Conservation (phyloP, 208 protist species). For the Leptomonas seymouri region DNA sequence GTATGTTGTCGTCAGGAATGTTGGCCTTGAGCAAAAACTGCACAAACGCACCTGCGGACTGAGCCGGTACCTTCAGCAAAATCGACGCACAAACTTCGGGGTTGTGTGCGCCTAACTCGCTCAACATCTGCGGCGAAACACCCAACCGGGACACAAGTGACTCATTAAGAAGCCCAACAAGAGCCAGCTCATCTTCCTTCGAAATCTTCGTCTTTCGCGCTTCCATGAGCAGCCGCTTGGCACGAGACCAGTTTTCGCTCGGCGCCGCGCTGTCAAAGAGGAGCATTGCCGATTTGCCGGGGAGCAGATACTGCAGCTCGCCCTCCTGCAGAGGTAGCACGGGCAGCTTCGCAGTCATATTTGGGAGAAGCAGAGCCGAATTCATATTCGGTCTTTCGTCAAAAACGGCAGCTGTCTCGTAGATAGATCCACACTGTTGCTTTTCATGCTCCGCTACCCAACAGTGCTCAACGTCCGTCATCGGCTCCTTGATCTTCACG, state of each 20-base stretch:
- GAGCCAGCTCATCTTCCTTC: slow-evolving; percentile 42
- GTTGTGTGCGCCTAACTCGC: slow-evolving; percentile 52
- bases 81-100: slow-evolving; percentile 57
- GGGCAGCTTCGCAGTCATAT: slow-evolving; percentile 47
- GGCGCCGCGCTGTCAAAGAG: slow-evolving; percentile 44
- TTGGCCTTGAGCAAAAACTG: slow-evolving; percentile 54
- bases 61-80: slow-evolving; percentile 45
- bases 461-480: slow-evolving; percentile 61
- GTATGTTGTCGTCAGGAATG: slow-evolving; percentile 42
- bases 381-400: slow-evolving; percentile 30
- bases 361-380: slow-evolving; percentile 39
- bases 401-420: slow-evolving; percentile 47
- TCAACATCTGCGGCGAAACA: slow-evolving; percentile 41
- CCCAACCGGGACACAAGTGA: slow-evolving; percentile 45
- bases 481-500: slow-evolving; percentile 57
- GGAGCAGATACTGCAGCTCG: slow-evolving; percentile 63
- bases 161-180: slow-evolving; percentile 42
- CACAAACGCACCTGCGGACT: slow-evolving; percentile 40
- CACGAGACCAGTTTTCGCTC: slow-evolving; percentile 43
- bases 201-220: slow-evolving; percentile 36
- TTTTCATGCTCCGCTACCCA: slow-evolving; percentile 61
- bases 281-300: slow-evolving; percentile 42
- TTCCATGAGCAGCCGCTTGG: slow-evolving; percentile 39
- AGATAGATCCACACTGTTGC: slow-evolving; percentile 40
- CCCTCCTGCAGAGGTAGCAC: slow-evolving; percentile 49